These are phyloP conservation scores for Lactuca sativa DNA, from an alignment of 129 eudicot genomes.

Conservation along the genomic window DNA sequence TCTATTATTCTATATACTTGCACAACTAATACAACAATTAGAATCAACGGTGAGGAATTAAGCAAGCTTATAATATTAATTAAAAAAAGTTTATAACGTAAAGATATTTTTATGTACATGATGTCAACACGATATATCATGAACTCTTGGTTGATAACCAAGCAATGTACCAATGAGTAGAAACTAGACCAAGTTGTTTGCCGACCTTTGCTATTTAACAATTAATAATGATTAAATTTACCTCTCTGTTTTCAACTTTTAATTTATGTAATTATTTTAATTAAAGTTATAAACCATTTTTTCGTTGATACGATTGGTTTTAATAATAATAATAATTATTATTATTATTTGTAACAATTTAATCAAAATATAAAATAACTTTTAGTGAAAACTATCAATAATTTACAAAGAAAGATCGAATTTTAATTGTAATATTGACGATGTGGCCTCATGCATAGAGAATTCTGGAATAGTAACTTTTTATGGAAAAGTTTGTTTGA, in stretches of 20 bases:
- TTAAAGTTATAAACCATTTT: background rate
- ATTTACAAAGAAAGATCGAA: too few species aligned
- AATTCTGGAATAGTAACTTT: too few species aligned
- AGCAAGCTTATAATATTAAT: background rate
- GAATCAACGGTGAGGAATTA: slow-evolving; percentile 16
- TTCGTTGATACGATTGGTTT: background rate
- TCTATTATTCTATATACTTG: slow-evolving; percentile 5
- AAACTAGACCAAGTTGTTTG: slow-evolving; percentile 2
- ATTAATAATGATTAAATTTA: slow-evolving; percentile 11
- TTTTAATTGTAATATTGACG: too few species aligned
- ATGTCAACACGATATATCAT: slow-evolving; percentile 17
- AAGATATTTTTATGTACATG: background rate
- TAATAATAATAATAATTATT: too few species aligned
- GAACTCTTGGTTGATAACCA: slow-evolving; percentile 9
- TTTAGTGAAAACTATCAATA: too few species aligned
- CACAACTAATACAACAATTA: slow-evolving; percentile 7
- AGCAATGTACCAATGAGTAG: slow-evolving; percentile 4
- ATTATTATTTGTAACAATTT: too few species aligned
- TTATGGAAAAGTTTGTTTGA: background rate
- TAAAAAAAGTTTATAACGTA: background rate
- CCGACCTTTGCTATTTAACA: background rate
- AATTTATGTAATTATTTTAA: background rate
- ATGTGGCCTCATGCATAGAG: too few species aligned
- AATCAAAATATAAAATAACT: too few species aligned
- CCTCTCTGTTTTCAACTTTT: background rate